A percentile compares a stretch with the other conserved stretches of the same genome.
phyloP scores from a whole-genome alignment of 352 stramenopile genomes.

The Pythium periplocum region DNA sequence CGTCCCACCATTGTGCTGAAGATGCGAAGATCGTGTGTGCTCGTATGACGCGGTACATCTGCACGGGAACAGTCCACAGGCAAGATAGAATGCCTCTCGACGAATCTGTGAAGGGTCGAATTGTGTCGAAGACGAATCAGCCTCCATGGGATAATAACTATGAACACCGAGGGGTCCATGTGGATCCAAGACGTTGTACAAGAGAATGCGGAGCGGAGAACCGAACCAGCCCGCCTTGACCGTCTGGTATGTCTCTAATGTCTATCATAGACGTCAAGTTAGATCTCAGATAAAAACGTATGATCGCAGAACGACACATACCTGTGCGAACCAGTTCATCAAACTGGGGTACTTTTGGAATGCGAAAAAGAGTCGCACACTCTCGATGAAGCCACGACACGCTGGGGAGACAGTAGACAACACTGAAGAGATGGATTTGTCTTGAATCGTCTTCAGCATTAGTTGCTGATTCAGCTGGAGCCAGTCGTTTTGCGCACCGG shows the following conservation, averaged over 20 bases:
- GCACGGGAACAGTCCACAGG: slow-evolving; percentile 67
- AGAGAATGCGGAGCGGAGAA: slow-evolving; percentile 60
- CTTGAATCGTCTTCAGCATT: no score
- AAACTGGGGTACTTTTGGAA: slow-evolving; percentile 79
- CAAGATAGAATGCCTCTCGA: slow-evolving; percentile 75
- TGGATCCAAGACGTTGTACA: slow-evolving; percentile 75
- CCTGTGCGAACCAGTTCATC: slow-evolving; percentile 78
- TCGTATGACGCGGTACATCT: slow-evolving; percentile 59
- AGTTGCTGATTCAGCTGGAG: no score
- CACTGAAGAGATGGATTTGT: neutral
- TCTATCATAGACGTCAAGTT: slow-evolving; percentile 27
- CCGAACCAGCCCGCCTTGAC: slow-evolving; percentile 47
- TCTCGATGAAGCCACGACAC: slow-evolving; percentile 61
- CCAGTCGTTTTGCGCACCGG: no score
- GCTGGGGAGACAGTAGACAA: slow-evolving; percentile 29
- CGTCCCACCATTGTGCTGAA: no score
- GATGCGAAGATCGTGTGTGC: slow-evolving; percentile 19
- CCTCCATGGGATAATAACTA: slow-evolving; percentile 73
- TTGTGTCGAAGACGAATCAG: slow-evolving; percentile 2
- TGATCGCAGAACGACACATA: slow-evolving; percentile 15
- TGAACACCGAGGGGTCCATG: slow-evolving; percentile 75
- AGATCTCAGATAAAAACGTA: neutral
- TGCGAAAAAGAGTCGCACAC: slow-evolving; percentile 74
- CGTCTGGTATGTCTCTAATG: slow-evolving; percentile 73
- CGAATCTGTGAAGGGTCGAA: slow-evolving; percentile 47